Evolutionary conservation across 2,329 filamentous ascomycete species (phyloP), one percentile per base, ranked within the genome.

Genomic region (Neofusicoccum kwambonambiense): DNA sequence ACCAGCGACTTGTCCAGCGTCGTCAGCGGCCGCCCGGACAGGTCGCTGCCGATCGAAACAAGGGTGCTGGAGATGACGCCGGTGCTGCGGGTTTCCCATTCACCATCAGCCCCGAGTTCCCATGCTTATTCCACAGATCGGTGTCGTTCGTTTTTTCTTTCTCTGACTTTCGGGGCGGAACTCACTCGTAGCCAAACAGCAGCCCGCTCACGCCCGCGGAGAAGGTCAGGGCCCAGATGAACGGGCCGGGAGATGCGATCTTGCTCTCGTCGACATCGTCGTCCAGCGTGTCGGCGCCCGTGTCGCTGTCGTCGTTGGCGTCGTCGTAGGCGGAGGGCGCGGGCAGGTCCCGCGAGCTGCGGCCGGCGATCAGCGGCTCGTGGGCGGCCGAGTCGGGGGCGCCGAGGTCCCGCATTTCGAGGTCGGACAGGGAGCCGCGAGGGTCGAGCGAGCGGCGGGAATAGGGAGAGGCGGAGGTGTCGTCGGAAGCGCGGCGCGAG

Each of bases 31-130:
- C 81, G 81, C 45, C 78, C 72, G 6, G 84, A 85, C 31, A 87
- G 80, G 68, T 85, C 83, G 1, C 82, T 77, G 52, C 78, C 77
- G 65, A 88, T 81, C 3, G 82, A 84, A 31, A 88, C 80, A 64
- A 88, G 79, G 1, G 84, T 87, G 1, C 84, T 85, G 41, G 84
- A 86, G 64, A 88, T 87, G 15, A 88, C 85, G 41, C 86, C 86
- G 41, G 86, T 88, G 70, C 83, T 78, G 69, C 22, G 22, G 22
- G 22, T 22, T 31, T 31, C 27, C 27, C 27, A 5, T 7, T 7
- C 27, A 5, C 27, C 27, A 31, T 31, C 27, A 31, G 27, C 27
- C 27, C 27, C 27, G 27, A 5, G 27, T 31, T 31, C 27, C 27
- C 27, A 7, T 31, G 6, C 27, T 7, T 5, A 31, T 7, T 31